A percentile compares a stretch with the other conserved stretches of the same genome.
These are phyloP conservation scores for Sporopachydermia quercuum DNA, from an alignment of 805 yeast genomes.

Conservation along the genomic window DNA sequence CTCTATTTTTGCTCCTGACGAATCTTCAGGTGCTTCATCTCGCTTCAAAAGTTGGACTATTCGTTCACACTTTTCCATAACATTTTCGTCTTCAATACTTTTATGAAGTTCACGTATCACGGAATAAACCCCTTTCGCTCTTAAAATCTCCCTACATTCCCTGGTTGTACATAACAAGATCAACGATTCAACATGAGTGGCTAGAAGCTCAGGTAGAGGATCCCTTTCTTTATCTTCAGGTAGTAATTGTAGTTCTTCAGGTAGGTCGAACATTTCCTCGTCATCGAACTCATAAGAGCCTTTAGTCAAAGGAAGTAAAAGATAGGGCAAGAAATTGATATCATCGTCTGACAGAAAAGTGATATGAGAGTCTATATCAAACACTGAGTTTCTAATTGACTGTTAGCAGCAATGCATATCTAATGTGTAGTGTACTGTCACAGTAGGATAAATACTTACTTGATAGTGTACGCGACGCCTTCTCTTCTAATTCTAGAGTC, in stretches of 20 bases:
- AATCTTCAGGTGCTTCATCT: conserved; percentile 50
- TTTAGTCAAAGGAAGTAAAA: conserved; percentile 67
- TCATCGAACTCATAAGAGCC: conserved; percentile 62
- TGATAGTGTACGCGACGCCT: conserved; percentile 86
- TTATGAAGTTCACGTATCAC: conserved; percentile 77
- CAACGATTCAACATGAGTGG: conserved; percentile 66
- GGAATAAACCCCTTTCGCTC: conserved; percentile 77
- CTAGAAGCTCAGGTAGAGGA: conserved; percentile 45
- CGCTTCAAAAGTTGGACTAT: conserved; percentile 84
- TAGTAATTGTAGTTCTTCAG: conserved; percentile 73
- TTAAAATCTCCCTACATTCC: conserved; percentile 56
- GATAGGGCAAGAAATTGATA: conserved; percentile 67
- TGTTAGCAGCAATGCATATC: not conserved
- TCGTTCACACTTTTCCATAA: conserved; percentile 20
- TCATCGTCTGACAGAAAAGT: conserved; percentile 41
- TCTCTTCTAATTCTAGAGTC: conserved; percentile 71
- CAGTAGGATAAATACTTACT: conserved; percentile 18
- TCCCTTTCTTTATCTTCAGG: conserved; percentile 70
- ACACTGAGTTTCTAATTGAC: conserved; percentile 64
- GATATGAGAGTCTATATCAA: conserved; percentile 59
- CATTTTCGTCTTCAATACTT: conserved; percentile 23
- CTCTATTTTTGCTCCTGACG: conserved; percentile 34
- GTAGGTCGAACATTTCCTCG: conserved; percentile 77
- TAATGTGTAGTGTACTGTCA: not conserved
- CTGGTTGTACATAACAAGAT: conserved; percentile 67